phyloP scores from a whole-genome alignment of 1,139 yeast species.

The Pichia sp. region DNA sequence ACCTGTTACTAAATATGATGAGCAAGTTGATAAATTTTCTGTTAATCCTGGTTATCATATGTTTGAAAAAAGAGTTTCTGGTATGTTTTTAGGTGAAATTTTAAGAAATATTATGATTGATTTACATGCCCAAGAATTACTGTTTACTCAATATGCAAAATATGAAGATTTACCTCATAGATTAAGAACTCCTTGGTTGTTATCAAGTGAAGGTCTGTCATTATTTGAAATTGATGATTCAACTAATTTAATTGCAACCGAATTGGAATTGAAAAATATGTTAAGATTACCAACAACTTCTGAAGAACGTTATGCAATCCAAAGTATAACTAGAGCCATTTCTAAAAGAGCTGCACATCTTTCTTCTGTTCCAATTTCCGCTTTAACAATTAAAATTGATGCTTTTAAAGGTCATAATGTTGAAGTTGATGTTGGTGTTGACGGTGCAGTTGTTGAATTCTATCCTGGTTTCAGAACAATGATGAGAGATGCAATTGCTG shows the following conservation, averaged over 20 bases:
- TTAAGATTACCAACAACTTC: conserved; percentile 60
- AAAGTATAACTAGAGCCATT: conserved; percentile 66
- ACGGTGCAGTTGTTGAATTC: conserved; percentile 87
- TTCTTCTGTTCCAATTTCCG: conserved; percentile 85
- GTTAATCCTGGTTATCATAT: conserved; percentile 80
- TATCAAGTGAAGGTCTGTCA: conserved; percentile 79
- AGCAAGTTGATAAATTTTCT: conserved; percentile 58
- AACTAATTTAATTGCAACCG: conserved; percentile 59
- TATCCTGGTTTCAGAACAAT: conserved; percentile 81
- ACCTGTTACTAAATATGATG: conserved; percentile 74
- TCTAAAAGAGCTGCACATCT: conserved; percentile 80
- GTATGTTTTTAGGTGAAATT: conserved; percentile 91
- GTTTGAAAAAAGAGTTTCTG: conserved; percentile 89
- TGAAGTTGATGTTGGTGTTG: conserved; percentile 86
- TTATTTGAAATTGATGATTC: conserved; percentile 78
- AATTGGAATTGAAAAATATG: conserved; percentile 53
- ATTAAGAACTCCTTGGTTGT: conserved; percentile 65
- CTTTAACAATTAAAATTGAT: conserved; percentile 53
- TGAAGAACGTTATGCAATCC: conserved; percentile 68
- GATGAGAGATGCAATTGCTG: conserved; percentile 67
- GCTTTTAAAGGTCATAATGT: conserved; percentile 47
- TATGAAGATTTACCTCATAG: conserved; percentile 59
- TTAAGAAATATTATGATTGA: conserved; percentile 68
- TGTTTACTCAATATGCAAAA: conserved; percentile 48
- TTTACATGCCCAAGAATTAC: conserved; percentile 47